Base-by-base conservation (phyloP, 257 asterid species). In the Haberlea rhodopensis region DNA sequence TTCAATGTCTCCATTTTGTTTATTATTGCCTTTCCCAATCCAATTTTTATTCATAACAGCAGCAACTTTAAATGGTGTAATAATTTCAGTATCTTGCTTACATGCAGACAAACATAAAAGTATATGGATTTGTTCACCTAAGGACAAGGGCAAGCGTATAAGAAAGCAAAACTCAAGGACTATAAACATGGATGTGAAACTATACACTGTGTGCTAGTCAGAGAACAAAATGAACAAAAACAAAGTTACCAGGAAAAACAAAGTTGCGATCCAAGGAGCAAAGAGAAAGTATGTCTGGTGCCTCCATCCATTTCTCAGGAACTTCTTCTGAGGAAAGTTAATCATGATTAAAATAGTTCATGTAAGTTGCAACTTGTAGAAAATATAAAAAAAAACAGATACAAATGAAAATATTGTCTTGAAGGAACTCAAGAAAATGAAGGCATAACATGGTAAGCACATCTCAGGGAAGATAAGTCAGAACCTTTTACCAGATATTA, bases 51-150 rank as follows among this genome's bases (percentile, higher is more conserved):
- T 73, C 81, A 81, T 84, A 43, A 75, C 72, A 6, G 80, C 90
- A 3, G 87, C 90, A 69, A 84, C 87, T 69, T 81, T 84, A 75
- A 84, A 81, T 31, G 89, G 89, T 34, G 87, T 84, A 48, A 84
- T 84, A 60, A 84, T 71, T 79, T 84, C 83, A 24, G 75, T 76
- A 55, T 84, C 87, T 75, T 78, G 85, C 70, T 81, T 81, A 72
- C 51, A 76, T 37, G 87, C 87, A 11, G 87, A 78, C 79, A 81
- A 71, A 69, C 82, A 81, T 63, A 77, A 80, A 24, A 81, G 66
- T 46, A 81, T 59, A 59, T 71, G 81, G 66, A 79, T 76, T 74
- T 81, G 85, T 69, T 84, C 90, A 55, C 90, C 90, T 84, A 55
- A 18, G 72, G 25, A 18, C 6, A 24, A 16, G 60, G 20, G 20